Evolutionary conservation across 2,329 filamentous ascomycete species (phyloP).

Genomic region (Dothideomycetes sp.): DNA sequence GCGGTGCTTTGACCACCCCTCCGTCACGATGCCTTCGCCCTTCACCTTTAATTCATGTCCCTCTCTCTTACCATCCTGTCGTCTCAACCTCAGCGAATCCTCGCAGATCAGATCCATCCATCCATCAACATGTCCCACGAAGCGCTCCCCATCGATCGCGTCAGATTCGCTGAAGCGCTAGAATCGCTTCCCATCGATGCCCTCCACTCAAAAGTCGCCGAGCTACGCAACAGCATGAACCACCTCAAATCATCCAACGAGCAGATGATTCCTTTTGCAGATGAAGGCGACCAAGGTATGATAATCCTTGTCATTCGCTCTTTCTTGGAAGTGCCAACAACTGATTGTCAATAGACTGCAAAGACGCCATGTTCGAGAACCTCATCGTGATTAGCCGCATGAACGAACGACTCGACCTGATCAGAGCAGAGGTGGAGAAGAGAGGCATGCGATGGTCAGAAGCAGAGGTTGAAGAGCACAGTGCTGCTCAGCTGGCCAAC

Average conservation of each 20-base stretch:
- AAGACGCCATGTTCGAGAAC: conserved; percentile 66
- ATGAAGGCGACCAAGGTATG: conserved; percentile 43
- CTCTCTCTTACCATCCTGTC: not conserved
- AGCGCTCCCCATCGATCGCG: conserved; percentile 23
- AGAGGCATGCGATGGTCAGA: conserved; percentile 46
- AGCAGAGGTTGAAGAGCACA: conserved; percentile 19
- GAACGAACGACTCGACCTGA: conserved; percentile 53
- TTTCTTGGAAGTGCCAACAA: not conserved
- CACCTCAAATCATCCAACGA: conserved; percentile 67
- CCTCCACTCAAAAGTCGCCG: conserved; percentile 65
- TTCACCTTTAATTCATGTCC: not conserved
- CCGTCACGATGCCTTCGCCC: conserved; percentile 15
- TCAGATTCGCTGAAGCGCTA: conserved; percentile 45
- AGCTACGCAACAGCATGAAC: conserved; percentile 64
- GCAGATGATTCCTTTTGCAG: conserved; percentile 60
- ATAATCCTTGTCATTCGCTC: not conserved
- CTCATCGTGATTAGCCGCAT: conserved; percentile 55
- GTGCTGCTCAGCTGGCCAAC: conserved; percentile 16
- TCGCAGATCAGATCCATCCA: too few relatives aligned
- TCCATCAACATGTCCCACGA: conserved; percentile 15
- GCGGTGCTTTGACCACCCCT: conserved; percentile 20
- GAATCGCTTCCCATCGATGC: conserved; percentile 55
- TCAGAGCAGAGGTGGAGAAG: conserved; percentile 57
- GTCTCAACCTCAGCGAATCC: too few relatives aligned
- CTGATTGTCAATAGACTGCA: conserved; percentile 48